Percentiles rank a stretch among this genome's conserved stretches.
Evolutionary conservation across 2,329 filamentous ascomycete species (phyloP).

Genomic region (Dactylellina cionopaga): DNA sequence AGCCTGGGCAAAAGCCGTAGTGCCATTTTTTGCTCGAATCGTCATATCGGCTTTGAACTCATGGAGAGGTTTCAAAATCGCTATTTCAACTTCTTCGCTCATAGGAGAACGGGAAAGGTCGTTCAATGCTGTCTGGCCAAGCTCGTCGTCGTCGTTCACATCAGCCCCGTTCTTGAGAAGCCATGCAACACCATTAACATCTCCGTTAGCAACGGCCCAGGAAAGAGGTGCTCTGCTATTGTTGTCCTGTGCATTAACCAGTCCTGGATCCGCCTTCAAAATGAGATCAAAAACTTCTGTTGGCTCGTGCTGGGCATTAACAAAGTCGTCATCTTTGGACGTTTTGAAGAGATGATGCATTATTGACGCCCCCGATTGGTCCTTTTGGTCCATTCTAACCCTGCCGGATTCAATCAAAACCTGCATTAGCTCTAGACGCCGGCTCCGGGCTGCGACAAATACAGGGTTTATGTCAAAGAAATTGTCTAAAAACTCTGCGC

Average conservation of each 20-base stretch:
- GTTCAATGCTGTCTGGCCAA: conserved; percentile 1
- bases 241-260: background rate
- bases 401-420: background rate
- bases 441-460: background rate
- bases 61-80: background rate
- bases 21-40: background rate
- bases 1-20: background rate
- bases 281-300: background rate
- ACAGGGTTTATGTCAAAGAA: too few species aligned
- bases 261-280: background rate
- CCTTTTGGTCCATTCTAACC: background rate
- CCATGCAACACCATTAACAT: background rate
- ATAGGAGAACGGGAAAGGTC: too few species aligned
- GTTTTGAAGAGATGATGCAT: background rate
- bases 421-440: background rate
- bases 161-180: background rate
- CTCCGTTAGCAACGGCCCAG: background rate
- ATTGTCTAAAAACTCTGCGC: too few species aligned
- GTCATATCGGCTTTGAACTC: background rate
- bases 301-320: too few species aligned
- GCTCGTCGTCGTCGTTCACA: conserved; percentile 11
- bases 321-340: too few species aligned
- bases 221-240: conserved; percentile 2
- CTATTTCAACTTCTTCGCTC: too few species aligned
- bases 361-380: background rate